Evolutionary conservation across 2,329 filamentous ascomycete species (phyloP), one percentile per base, ranked within the genome.

Genomic region (Fusarium sp.): DNA sequence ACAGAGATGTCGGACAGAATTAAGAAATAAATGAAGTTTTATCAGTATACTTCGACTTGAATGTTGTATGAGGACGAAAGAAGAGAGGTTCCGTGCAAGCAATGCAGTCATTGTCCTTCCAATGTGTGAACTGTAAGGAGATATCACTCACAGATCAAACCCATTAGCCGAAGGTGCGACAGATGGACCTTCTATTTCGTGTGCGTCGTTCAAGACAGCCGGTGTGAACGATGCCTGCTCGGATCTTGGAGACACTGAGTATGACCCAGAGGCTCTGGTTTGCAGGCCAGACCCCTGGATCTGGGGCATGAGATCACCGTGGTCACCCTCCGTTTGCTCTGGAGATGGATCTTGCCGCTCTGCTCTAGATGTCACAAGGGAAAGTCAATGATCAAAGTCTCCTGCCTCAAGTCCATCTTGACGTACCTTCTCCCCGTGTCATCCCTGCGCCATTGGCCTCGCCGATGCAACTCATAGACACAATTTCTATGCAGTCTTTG

Each of bases 391-490:
- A 9, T 12, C 13, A 1, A 4, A 19, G 9, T 18, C 25, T 54
- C 4, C 11, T n/a, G 21, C 30, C 21, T 3, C 1, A 4, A 4
- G 9, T 1, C 11, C 25, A 11, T 41, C 18, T 5, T n/a, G 12
- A 4, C 4, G 1, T 41, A 62, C 59, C 59, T 54, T 34, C 19
- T 45, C 2, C 59, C 59, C 0, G 25, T 23, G 0, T 26, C 0
- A 3, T 54, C 37, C 21, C 59, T 45, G 6, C 45, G 58, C 59
- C 59, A 62, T 1, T 53, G 45, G 4, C 59, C 59, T 7, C 59
- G 42, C 1, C 45, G 46, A 23, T 62, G 59, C 0, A 28, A 31
- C 2, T 62, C 59, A 25, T 54, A 62, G 14, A 61, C 12, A 25
- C 59, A 62, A 6, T 54, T 25, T 4, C 30, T 62, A 5, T 30